Evolutionary conservation across 1,284 basidiomycete genomes (phyloP), one percentile per base, ranked within the genome.

Genomic region (Tylopilus microsporus): DNA sequence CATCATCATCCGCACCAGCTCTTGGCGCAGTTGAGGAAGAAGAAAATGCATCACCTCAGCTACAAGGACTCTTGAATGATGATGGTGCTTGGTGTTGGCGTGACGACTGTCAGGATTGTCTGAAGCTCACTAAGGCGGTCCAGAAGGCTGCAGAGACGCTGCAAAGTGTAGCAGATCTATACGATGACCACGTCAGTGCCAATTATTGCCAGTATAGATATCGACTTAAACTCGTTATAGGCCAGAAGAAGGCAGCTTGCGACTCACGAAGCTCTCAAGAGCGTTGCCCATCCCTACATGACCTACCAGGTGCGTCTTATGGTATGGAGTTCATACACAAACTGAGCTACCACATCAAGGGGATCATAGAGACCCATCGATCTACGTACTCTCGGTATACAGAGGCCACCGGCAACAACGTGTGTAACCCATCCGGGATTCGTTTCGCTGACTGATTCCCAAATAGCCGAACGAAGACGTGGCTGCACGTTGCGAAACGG

Each of bases 81-180:
- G 82, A 89, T 21, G 86, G 88, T 1, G 91, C 88, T 2, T 91
- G 92, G 89, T 92, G 91, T 70, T 94, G 91, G 91, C 77, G 85
- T 21, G 89, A 92, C 59, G 79, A 78, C 3, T 92, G 87, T 69
- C 73, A 80, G 71, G 89, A 86, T 42, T 93, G 91, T 68, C 73
- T 92, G 36, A 80, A 80, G 56, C 73, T 92, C 52, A 91, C 90
- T 0, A 92, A 89, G 65, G 88, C 86, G 0, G 75, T 93, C 60
- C 91, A 93, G 70, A 86, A 84, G 67, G 86, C 86, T 1, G 83
- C 83, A 8, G 91, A 93, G 61, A 82, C 82, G 0, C 67, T 94
- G 49, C 87, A 90, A 63, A 82, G 74, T 53, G 82, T 92, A 2
- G 89, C 89, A 1, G 87, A 91, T 67, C 67, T 91, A 25, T 89